These are phyloP conservation scores for Dipteronia dyeriana DNA, from an alignment of 345 rosid genomes.

Conservation along the genomic window DNA sequence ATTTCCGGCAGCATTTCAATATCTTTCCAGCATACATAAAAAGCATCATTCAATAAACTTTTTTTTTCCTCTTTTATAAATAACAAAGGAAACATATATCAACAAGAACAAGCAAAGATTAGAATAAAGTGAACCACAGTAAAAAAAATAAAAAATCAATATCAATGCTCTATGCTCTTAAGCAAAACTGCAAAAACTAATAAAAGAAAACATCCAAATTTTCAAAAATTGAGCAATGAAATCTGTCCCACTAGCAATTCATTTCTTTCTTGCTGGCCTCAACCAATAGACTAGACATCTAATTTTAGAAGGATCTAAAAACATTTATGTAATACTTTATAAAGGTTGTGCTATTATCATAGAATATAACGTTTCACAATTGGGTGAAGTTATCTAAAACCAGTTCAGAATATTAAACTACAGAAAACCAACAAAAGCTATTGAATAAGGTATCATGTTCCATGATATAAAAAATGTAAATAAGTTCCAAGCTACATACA, in stretches of 20 bases:
- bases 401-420: neutral
- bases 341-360: neutral
- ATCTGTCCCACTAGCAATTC: too few relatives aligned
- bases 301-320: neutral
- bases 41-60: neutral
- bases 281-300: neutral
- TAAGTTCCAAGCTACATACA: neutral
- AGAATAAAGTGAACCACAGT: neutral
- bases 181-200: neutral
- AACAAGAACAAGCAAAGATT: neutral
- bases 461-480: neutral
- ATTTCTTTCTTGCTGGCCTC: neutral
- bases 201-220: too few relatives aligned
- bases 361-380: neutral
- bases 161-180: neutral
- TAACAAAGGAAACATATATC: too few relatives aligned
- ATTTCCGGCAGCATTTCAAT: neutral
- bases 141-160: too few relatives aligned
- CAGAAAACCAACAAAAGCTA: neutral
- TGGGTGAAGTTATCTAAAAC: neutral
- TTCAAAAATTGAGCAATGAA: too few relatives aligned
- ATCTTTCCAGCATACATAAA: neutral
- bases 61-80: too few relatives aligned
- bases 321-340: neutral
- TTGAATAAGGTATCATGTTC: neutral